Evolutionary conservation across 1,284 basidiomycete genomes (phyloP).

Genomic region (Trichosporon faecale): DNA sequence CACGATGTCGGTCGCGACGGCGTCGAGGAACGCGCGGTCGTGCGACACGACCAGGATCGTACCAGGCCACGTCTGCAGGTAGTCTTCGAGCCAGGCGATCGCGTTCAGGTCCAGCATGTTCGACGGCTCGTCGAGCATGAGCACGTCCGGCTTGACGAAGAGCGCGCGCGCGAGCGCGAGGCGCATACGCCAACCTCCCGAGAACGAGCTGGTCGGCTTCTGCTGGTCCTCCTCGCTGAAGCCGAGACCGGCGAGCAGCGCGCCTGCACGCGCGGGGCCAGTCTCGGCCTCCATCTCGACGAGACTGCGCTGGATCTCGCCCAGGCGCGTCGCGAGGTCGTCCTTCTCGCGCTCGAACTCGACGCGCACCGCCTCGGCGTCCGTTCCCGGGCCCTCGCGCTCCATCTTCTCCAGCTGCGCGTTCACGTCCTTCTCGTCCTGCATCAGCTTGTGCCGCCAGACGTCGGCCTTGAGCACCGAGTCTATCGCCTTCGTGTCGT

Average conservation of each 20-base stretch:
- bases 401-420: conserved; percentile 70
- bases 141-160: conserved; percentile 80
- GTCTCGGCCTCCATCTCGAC: conserved; percentile 98
- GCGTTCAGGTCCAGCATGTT: conserved; percentile 70
- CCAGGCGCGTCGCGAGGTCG: conserved; percentile 77
- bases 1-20: conserved; percentile 92
- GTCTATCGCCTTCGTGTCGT: conserved; percentile 86
- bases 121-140: conserved; percentile 94
- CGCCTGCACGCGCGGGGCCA: conserved; percentile 87
- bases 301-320: conserved; percentile 84
- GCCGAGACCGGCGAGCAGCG: conserved; percentile 85
- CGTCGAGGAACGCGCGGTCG: conserved; percentile 97
- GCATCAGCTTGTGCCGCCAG: conserved; percentile 68
- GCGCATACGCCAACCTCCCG: conserved; percentile 99
- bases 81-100: conserved; percentile 69
- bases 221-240: conserved; percentile 86
- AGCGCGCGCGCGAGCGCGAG: conserved; percentile 93
- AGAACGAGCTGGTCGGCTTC: conserved; percentile 79
- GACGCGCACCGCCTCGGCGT: conserved; percentile 64
- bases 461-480: conserved; percentile 96
- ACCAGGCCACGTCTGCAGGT: conserved; percentile 92
- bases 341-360: conserved; percentile 75
- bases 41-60: conserved; percentile 98
- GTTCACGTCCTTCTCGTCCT: conserved; percentile 25
- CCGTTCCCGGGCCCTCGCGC: conserved; percentile 46